Evolutionary conservation across 1,284 basidiomycete genomes (phyloP).

Genomic region (Ceratobasidium sp.): DNA sequence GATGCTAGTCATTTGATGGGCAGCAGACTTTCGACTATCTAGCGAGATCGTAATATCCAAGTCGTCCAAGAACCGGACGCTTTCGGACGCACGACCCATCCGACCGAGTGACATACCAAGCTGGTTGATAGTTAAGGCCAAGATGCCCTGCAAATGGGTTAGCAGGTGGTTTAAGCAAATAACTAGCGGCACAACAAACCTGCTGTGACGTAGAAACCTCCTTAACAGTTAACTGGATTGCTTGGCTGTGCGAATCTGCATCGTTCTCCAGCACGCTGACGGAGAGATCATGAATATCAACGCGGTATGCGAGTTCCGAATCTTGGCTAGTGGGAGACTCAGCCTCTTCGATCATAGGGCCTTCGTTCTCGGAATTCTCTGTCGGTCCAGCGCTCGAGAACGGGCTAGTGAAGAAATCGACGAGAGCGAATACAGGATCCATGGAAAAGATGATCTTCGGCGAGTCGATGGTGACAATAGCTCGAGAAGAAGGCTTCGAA

Average conservation of each 20-base stretch:
- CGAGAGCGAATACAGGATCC: slow-evolving; percentile 89
- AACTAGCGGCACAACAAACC: slow-evolving; percentile 58
- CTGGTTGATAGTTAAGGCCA: slow-evolving; percentile 83
- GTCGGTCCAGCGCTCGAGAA: slow-evolving; percentile 55
- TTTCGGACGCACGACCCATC: slow-evolving; percentile 88
- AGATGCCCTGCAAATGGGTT: slow-evolving; percentile 66
- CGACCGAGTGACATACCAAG: slow-evolving; percentile 94
- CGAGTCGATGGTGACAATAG: slow-evolving; percentile 90
- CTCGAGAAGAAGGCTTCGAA: slow-evolving; percentile 68
- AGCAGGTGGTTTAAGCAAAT: slow-evolving; percentile 9
- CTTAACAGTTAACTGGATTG: slow-evolving; percentile 86
- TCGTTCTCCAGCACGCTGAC: slow-evolving; percentile 92
- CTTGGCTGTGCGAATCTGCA: slow-evolving; percentile 80
- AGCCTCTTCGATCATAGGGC: slow-evolving; percentile 44
- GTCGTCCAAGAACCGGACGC: slow-evolving; percentile 93
- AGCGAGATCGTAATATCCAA: slow-evolving; percentile 89
- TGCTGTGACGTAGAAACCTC: slow-evolving; percentile 94
- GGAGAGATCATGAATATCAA: slow-evolving; percentile 93
- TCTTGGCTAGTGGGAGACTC: slow-evolving; percentile 54
- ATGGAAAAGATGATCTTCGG: slow-evolving; percentile 94
- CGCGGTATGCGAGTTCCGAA: slow-evolving; percentile 66
- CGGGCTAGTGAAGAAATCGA: slow-evolving; percentile 84
- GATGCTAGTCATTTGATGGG: slow-evolving; percentile 84
- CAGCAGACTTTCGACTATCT: slow-evolving; percentile 80
- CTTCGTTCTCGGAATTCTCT: slow-evolving; percentile 36